Conservation (phyloP, 768 basidiomycete species). For the Rossbeevera mucosa region DNA sequence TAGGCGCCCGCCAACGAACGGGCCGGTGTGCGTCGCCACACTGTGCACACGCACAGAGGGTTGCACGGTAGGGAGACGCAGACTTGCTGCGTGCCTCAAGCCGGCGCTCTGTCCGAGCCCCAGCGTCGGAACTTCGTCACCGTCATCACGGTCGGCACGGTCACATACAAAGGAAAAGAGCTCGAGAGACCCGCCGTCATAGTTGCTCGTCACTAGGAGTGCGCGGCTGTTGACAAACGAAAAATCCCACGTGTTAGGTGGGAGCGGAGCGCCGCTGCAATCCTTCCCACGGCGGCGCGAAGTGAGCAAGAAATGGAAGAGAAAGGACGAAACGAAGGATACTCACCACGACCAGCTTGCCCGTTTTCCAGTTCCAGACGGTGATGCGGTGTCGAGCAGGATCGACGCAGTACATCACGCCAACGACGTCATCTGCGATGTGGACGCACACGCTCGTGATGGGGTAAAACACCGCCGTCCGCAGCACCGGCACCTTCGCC, state of each 20-base stretch:
- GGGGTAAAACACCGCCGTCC: conserved; percentile 20
- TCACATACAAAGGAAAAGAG: conserved; percentile 38
- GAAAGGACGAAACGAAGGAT: too few species aligned
- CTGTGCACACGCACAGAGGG: conserved; percentile 11
- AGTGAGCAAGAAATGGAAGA: not conserved
- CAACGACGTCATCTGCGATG: conserved; percentile 52
- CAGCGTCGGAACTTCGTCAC: not conserved
- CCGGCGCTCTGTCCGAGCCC: not conserved
- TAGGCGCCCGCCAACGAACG: conserved; percentile 27
- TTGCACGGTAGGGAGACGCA: conserved; percentile 12
- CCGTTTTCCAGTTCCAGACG: conserved; percentile 53
- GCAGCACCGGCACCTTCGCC: conserved; percentile 32
- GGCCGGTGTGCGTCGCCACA: conserved; percentile 32
- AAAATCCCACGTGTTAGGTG: conserved; percentile 37
- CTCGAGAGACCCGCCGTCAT: conserved; percentile 35
- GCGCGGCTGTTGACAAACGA: conserved; percentile 43
- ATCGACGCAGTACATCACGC: conserved; percentile 39
- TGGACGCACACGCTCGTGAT: conserved; percentile 39
- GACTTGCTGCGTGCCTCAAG: conserved; percentile 18
- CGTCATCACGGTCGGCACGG: not conserved
- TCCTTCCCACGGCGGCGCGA: conserved; percentile 27
- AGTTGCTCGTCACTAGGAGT: conserved; percentile 38
- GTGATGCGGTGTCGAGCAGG: conserved; percentile 22
- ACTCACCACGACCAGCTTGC: conserved; percentile 39
- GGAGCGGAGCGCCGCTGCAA: conserved; percentile 19